A percentile compares a stretch with the other conserved stretches of the same genome.
Conservation (phyloP, 2,329 filamentous ascomycete genomes). For the Plectosphaerella sp. region DNA sequence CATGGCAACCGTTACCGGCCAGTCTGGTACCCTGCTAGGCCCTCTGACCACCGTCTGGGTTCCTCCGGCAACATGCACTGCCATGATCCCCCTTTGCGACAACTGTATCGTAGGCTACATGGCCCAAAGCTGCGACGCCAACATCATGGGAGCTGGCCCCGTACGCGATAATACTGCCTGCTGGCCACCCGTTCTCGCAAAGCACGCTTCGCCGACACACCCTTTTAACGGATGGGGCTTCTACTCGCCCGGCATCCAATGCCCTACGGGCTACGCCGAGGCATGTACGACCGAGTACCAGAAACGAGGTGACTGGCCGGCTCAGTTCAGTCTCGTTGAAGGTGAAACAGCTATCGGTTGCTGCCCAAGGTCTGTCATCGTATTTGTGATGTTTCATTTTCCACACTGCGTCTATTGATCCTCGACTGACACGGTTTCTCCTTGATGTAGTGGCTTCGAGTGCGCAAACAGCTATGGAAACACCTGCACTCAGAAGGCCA, state of each 20-base stretch:
- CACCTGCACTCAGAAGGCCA: conserved; percentile 6
- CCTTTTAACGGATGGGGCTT: conserved; percentile 26
- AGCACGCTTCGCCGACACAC: conserved; percentile 7
- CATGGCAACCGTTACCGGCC: not conserved
- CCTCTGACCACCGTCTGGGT: conserved; percentile 19
- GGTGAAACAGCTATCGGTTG: conserved; percentile 26
- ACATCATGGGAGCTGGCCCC: conserved; percentile 7
- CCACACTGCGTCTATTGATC: not conserved
- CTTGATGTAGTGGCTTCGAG: not conserved
- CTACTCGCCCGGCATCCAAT: conserved; percentile 27
- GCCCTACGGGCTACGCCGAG: conserved; percentile 24
- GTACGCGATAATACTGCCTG: conserved; percentile 20
- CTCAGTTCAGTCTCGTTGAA: conserved; percentile 19
- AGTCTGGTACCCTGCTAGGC: conserved; percentile 11
- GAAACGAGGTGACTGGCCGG: conserved; percentile 14
- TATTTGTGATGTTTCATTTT: not conserved
- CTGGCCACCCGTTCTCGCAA: conserved; percentile 19
- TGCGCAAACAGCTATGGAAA: conserved; percentile 7
- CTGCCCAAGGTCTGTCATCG: conserved; percentile 21
- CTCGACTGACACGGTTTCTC: not conserved
- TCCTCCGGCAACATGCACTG: conserved; percentile 13
- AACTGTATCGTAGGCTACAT: conserved; percentile 17
- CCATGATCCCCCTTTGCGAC: conserved; percentile 13
- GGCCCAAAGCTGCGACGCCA: conserved; percentile 15
- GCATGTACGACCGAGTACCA: conserved; percentile 22